phyloP scores from a whole-genome alignment of 1,284 basidiomycete species.

The Ceratobasidium sp. region DNA sequence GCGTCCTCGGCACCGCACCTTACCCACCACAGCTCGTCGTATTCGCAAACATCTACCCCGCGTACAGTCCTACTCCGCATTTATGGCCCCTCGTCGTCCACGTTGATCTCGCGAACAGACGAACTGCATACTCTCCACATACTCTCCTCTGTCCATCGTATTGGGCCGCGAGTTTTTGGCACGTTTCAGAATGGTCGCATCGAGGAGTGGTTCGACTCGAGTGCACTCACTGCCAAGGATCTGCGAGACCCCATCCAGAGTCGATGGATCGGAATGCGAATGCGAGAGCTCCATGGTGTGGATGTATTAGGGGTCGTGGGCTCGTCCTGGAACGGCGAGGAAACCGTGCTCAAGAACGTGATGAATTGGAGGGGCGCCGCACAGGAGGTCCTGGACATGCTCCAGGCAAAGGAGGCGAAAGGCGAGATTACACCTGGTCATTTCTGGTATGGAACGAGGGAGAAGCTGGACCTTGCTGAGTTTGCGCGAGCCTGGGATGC shows the following conservation, averaged over 20 bases:
- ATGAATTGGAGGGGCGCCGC: constrained; percentile 71
- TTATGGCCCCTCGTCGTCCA: constrained; percentile 86
- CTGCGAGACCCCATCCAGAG: constrained; percentile 79
- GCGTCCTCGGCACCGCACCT: constrained; percentile 49
- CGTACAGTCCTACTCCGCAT: constrained; percentile 85
- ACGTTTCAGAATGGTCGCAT: constrained; percentile 93
- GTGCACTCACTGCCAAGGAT: constrained; percentile 78
- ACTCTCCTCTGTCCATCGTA: constrained; percentile 84
- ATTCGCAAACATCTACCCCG: constrained; percentile 53
- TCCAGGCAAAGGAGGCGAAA: constrained; percentile 36
- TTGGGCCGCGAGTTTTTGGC: constrained; percentile 91
- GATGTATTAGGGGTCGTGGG: constrained; percentile 73
- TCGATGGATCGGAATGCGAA: constrained; percentile 85
- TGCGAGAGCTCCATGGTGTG: constrained; percentile 93
- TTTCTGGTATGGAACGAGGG: constrained; percentile 52
- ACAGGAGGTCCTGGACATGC: constrained; percentile 60
- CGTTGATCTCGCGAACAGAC: constrained; percentile 83
- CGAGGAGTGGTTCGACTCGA: constrained; percentile 92
- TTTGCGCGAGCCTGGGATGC: constrained; percentile 72
- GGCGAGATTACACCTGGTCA: constrained; percentile 41
- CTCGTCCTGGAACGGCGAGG: constrained; percentile 61
- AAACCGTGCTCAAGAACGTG: constrained; percentile 70
- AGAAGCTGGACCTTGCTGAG: constrained; percentile 67
- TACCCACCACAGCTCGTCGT: constrained; percentile 53
- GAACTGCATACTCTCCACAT: constrained; percentile 89